Evolutionary conservation across 805 yeast genomes (phyloP).

Genomic region (Henningerozyma blattae): DNA sequence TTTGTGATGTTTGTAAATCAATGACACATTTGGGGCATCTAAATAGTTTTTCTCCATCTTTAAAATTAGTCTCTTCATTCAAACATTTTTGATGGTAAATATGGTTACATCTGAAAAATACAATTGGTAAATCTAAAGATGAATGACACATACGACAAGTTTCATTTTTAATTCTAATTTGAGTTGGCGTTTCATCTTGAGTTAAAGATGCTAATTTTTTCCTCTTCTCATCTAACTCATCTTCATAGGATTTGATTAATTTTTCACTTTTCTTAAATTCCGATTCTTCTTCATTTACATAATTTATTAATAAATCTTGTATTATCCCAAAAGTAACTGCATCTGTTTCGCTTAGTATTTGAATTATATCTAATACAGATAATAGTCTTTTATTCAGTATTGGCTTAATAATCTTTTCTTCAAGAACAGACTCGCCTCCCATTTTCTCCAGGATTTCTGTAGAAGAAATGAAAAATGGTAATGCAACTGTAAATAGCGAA

Average conservation of each 20-base stretch:
- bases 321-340: constrained; percentile 62
- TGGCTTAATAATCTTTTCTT: constrained; percentile 35
- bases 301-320: constrained; percentile 52
- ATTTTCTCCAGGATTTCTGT: constrained; percentile 38
- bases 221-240: constrained; percentile 48
- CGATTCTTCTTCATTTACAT: constrained; percentile 43
- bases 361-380: constrained; percentile 69
- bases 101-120: constrained; percentile 79
- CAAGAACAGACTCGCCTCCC: constrained; percentile 37
- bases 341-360: constrained; percentile 48
- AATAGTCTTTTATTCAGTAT: constrained; percentile 42
- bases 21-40: constrained; percentile 69
- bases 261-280: constrained; percentile 61
- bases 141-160: constrained; percentile 55
- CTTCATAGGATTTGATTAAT: constrained; percentile 53
- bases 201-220: constrained; percentile 39
- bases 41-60: constrained; percentile 11
- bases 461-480: constrained; percentile 49
- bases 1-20: constrained; percentile 55
- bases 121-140: constrained; percentile 61
- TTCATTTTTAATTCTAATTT: constrained; percentile 38
- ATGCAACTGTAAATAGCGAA: constrained; percentile 51
- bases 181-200: constrained; percentile 28
- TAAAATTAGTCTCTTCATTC: constrained; percentile 29
- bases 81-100: constrained; percentile 78